Percentiles rank a stretch among this genome's conserved stretches.
Conservation (phyloP, 768 basidiomycete species). For the Dendrothele bispora region DNA sequence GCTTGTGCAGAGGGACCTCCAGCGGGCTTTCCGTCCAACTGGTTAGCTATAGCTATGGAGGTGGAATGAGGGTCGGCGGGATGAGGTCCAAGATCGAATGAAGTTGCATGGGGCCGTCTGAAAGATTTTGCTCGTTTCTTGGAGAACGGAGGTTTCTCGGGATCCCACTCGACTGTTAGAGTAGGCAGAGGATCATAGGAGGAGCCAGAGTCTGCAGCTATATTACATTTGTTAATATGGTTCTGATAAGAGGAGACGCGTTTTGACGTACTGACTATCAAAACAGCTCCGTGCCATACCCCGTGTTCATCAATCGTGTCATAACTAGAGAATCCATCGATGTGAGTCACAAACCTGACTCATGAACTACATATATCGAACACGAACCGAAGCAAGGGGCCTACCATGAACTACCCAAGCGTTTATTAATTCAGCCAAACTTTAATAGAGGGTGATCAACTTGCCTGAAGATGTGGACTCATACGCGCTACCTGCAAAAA, state of each 20-base stretch:
- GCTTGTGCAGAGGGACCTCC: slow-evolving; percentile 35
- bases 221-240: slow-evolving; percentile 3
- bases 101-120: slow-evolving; percentile 21
- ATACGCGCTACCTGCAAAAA: slow-evolving; percentile 60
- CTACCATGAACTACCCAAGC: slow-evolving; percentile 89
- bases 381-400: slow-evolving; percentile 67
- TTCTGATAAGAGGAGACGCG: too few species aligned
- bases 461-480: slow-evolving; percentile 74
- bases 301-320: slow-evolving; percentile 81
- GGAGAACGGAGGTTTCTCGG: slow-evolving; percentile 33
- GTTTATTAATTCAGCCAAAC: too few species aligned
- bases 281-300: slow-evolving; percentile 84
- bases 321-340: slow-evolving; percentile 53
- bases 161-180: slow-evolving; percentile 76
- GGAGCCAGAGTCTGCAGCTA: slow-evolving; percentile 79
- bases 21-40: slow-evolving; percentile 18
- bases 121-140: slow-evolving; percentile 4
- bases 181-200: slow-evolving; percentile 73
- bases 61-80: slow-evolving; percentile 72
- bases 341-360: too few species aligned
- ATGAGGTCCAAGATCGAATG: slow-evolving; percentile 67
- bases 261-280: slow-evolving; percentile 78
- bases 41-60: slow-evolving; percentile 27
- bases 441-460: too few species aligned
- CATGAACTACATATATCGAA: background rate